phyloP scores from a whole-genome alignment of 139 green algal genomes.

The Picochlorum sp. region DNA sequence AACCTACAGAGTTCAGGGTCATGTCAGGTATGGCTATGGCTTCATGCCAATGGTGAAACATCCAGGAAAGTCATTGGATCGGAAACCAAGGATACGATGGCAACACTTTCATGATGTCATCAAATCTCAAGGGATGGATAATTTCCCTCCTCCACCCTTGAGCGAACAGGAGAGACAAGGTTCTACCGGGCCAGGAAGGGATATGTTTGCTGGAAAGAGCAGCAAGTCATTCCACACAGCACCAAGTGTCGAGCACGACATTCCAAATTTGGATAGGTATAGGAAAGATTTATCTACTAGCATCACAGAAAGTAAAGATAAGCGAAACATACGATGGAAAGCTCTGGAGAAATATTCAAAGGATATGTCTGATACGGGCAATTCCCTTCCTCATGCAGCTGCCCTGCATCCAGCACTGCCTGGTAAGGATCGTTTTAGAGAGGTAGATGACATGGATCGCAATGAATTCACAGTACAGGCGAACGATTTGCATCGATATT shows the following conservation, averaged over 20 bases:
- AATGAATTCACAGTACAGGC: conserved; percentile 26
- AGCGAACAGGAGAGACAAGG: background rate
- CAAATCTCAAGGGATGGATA: conserved; percentile 1
- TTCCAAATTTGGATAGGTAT: conserved; percentile 13
- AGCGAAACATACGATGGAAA: background rate
- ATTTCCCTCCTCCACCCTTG: background rate
- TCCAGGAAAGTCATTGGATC: conserved; percentile 22
- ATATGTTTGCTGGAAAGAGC: too few relatives aligned
- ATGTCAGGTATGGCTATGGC: conserved; percentile 33
- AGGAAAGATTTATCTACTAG: background rate
- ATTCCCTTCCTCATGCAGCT: conserved; percentile 25
- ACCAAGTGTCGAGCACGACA: background rate
- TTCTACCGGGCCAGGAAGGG: background rate
- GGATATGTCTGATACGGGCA: conserved; percentile 14
- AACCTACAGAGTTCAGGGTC: conserved; percentile 32
- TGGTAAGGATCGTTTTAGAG: conserved; percentile 18
- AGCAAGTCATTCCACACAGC: too few relatives aligned
- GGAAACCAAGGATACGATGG: conserved; percentile 33
- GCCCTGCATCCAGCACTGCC: conserved; percentile 30
- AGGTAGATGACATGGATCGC: conserved; percentile 4
- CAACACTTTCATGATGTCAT: conserved; percentile 30
- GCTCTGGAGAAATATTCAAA: conserved; percentile 13
- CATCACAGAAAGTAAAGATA: background rate
- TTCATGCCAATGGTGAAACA: conserved; percentile 40
- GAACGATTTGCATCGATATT: conserved; percentile 9